Base-by-base conservation (phyloP, 208 protist genomes). In the Leishmania aethiopica region DNA sequence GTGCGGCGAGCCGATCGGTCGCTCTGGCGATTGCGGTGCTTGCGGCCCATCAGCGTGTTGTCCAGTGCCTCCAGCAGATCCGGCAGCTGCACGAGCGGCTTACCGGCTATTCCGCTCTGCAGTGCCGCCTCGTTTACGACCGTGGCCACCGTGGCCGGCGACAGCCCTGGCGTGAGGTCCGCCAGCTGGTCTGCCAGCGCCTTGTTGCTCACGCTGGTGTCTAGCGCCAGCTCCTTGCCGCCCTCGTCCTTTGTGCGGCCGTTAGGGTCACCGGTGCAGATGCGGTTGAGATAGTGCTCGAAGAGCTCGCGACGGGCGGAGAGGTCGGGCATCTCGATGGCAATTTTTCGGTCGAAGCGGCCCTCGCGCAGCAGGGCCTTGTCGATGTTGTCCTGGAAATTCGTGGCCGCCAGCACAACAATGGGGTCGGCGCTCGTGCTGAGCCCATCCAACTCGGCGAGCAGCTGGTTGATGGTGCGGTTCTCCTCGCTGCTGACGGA, bases 341-440 rank as follows among this genome's bases (percentile, higher is more conserved):
- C 75, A 8, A 98, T 80, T 82, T 98, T 97, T 45, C 95, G 92
- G 78, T 98, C 95, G 82, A 98, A 98, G 64, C 95, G 92, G 55
- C 95, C 95, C 82, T 96, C 93, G 22, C 95, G 93, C 66, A 97
- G 83, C 6, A 98, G 89, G 7, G 95, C 95, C 75, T 96, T 94
- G 84, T 99, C 98, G 40, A 99, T 95, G 77, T 94, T 93, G 49
- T 99, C 96, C 67, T 99, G 97, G 75, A 98, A 99, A 89, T 99
- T 99, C 10, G 99, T 99, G 13, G 99, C 99, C 5, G 92, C 99
- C 72, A 99, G 90, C 11, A 99, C 98, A 67, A 99, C 97, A 45
- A 99, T 92, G 55, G 94, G 90, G 78, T 98, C 94, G 45, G 80
- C 88, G 67, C 91, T 91, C 62, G 93, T 93, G 86, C 85, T 93